Evolutionary conservation across 495 filamentous ascomycete genomes (phyloP).

Genomic region (Peziza echinospora): DNA sequence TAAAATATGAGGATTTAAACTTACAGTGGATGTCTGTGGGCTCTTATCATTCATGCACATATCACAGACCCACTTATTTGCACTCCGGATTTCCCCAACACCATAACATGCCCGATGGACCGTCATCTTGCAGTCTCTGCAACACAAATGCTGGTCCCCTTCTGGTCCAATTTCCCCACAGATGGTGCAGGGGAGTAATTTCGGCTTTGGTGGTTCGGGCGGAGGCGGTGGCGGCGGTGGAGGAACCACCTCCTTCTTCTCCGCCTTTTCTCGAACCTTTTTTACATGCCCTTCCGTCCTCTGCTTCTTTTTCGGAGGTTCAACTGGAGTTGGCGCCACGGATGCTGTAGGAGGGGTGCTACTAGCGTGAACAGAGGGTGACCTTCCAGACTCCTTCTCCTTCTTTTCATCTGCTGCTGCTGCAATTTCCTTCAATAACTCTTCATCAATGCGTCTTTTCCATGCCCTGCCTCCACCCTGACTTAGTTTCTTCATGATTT

Average conservation of each 20-base stretch:
- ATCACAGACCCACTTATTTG: conserved; percentile 81
- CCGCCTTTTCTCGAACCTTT: conserved; percentile 9
- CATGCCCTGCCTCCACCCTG: conserved; percentile 62
- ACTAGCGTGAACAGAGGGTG: not conserved
- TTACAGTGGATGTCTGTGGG: conserved; percentile 63
- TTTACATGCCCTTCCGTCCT: conserved; percentile 21
- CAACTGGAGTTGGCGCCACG: conserved; percentile 4
- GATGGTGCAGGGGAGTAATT: conserved; percentile 61
- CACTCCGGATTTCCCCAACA: conserved; percentile 42
- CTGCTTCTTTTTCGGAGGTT: conserved; percentile 32
- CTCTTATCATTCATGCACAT: conserved; percentile 85
- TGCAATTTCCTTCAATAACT: conserved; percentile 61
- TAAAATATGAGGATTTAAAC: conserved; percentile 13
- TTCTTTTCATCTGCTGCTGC: conserved; percentile 25
- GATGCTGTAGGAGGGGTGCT: not conserved
- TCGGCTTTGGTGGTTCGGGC: conserved; percentile 54
- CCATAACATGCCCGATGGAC: conserved; percentile 94
- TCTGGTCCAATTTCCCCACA: conserved; percentile 51
- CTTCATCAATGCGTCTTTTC: conserved; percentile 78
- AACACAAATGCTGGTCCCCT: conserved; percentile 52
- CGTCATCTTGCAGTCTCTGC: conserved; percentile 66
- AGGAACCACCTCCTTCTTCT: conserved; percentile 15
- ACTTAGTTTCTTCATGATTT: conserved; percentile 72
- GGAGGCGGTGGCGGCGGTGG: conserved; percentile 28
- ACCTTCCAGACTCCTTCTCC: conserved; percentile 5